Evolutionary conservation across 2,329 filamentous ascomycete genomes (phyloP).

Genomic region (Neopestalotiopsis rosae): DNA sequence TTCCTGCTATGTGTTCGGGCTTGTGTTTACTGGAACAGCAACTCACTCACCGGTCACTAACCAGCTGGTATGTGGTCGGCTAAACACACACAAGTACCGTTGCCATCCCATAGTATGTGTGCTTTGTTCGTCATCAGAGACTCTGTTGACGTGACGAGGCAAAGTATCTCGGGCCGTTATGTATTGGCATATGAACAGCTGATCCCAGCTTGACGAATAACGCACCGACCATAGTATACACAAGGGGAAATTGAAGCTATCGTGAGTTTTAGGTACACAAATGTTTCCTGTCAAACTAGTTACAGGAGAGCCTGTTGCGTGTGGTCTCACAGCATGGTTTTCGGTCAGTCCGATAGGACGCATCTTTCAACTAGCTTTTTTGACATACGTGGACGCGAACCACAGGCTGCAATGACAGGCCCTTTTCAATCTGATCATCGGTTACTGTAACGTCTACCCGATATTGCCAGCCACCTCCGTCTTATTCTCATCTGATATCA

Average conservation of each 20-base stretch:
- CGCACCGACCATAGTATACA: neutral
- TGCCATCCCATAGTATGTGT: neutral
- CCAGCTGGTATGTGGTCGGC: neutral
- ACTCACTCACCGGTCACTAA: neutral
- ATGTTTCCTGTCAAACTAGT: neutral
- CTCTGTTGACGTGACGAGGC: neutral
- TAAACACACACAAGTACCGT: neutral
- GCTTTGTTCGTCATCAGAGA: neutral
- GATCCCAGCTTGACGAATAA: neutral
- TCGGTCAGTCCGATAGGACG: neutral
- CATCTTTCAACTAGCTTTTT: neutral
- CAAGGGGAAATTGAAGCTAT: neutral
- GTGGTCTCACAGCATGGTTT: neutral
- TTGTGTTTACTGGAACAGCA: neutral
- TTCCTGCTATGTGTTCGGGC: neutral
- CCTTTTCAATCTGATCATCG: neutral
- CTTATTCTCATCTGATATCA: neutral
- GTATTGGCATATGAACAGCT: neutral
- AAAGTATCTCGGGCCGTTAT: neutral
- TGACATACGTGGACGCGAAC: neutral
- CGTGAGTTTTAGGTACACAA: neutral
- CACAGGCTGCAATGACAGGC: neutral
- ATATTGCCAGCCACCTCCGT: neutral
- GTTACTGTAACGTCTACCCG: neutral
- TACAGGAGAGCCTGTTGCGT: neutral